Percentiles rank a stretch among this genome's conserved stretches.
phyloP scores from a whole-genome alignment of 1,284 basidiomycete genomes.

The Ganoderma sinense region DNA sequence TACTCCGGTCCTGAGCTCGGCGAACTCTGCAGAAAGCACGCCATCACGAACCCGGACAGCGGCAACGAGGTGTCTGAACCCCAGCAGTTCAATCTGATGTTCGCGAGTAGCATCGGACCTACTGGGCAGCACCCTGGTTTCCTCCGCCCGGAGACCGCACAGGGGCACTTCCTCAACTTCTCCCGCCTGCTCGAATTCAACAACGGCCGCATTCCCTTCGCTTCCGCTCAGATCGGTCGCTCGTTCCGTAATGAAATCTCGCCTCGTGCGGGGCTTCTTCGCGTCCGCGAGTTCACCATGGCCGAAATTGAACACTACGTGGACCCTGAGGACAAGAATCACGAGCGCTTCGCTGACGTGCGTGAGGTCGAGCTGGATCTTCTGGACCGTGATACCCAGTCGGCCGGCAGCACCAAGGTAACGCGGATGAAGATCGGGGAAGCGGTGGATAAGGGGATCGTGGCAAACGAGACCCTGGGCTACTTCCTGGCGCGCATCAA shows the following conservation, averaged over 20 bases:
- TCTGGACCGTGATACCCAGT: constrained; percentile 87
- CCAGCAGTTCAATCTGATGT: constrained; percentile 99
- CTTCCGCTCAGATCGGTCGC: constrained; percentile 96
- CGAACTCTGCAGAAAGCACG: constrained; percentile 84
- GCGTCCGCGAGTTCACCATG: constrained; percentile 99
- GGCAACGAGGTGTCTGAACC: constrained; percentile 94
- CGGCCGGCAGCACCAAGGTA: constrained; percentile 75
- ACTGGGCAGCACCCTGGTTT: constrained; percentile 97
- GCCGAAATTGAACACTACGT: constrained; percentile 99
- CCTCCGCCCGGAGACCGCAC: constrained; percentile 97
- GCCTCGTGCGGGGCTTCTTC: constrained; percentile 93
- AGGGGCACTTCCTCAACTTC: constrained; percentile 99
- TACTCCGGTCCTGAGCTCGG: constrained; percentile 92
- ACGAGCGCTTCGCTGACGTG: constrained; percentile 86
- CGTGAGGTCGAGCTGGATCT: constrained; percentile 80
- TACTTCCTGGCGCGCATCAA: constrained; percentile 97
- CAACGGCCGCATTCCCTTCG: constrained; percentile 96
- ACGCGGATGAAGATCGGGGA: constrained; percentile 84
- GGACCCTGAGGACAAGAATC: constrained; percentile 93
- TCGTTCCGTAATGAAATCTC: constrained; percentile 99
- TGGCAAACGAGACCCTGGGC: constrained; percentile 97
- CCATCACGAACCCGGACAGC: constrained; percentile 92
- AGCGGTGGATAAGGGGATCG: constrained; percentile 86
- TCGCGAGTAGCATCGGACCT: constrained; percentile 95
- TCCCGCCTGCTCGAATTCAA: constrained; percentile 97